Evolutionary conservation across 75 land plant genomes (phyloP).

Genomic region (Sequoiadendron giganteum): DNA sequence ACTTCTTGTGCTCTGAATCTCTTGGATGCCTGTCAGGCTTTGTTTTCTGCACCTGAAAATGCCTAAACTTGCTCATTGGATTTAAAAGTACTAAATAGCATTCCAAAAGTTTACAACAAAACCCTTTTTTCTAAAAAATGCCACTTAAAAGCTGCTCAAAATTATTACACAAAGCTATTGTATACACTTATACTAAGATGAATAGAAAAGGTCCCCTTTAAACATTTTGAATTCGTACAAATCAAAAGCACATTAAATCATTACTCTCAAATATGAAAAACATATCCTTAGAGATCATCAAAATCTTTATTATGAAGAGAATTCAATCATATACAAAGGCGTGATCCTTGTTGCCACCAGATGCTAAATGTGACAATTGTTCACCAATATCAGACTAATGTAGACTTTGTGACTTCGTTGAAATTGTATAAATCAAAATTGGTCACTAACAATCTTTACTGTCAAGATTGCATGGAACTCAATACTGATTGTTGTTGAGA

Average conservation of each 20-base stretch:
- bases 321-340: neutral
- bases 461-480: neutral
- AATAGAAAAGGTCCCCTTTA: neutral
- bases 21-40: neutral
- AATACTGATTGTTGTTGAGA: neutral
- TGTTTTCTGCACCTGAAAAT: neutral
- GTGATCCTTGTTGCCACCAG: neutral
- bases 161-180: neutral
- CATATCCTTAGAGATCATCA: neutral
- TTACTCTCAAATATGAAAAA: too few relatives aligned
- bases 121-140: neutral
- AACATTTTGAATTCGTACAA: neutral
- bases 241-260: neutral
- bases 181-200: neutral
- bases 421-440: neutral
- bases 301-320: too few relatives aligned
- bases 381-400: neutral
- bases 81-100: neutral
- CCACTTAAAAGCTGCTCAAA: neutral
- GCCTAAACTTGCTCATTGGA: neutral
- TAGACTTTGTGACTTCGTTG: neutral
- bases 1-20: neutral
- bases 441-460: neutral
- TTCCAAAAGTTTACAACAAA: neutral
- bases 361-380: neutral